Base-by-base conservation (phyloP, 2,329 filamentous ascomycete species). In the Sclerotiophoma versabilis region DNA sequence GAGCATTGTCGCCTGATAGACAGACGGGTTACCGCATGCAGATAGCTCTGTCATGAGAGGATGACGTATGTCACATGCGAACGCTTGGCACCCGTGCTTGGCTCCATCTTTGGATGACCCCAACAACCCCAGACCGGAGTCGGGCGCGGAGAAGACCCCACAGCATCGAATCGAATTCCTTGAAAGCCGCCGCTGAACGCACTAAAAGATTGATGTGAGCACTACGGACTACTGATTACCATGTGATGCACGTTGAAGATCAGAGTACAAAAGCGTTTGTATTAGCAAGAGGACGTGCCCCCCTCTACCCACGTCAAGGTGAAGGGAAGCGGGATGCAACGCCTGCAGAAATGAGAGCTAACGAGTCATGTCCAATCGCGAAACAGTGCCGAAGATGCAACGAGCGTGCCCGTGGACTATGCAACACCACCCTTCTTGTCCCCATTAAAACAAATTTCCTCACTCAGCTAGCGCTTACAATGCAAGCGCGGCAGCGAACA, bases 401-500 rank as follows among this genome's bases (percentile, higher is more conserved):
- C 44, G 20, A 42, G 22, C 26, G 30, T 10, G 38, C 38, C 38
- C 22, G 39, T 49, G 33, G 45, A 29, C 22, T 51, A 49, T 45
- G 33, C 51, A 49, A 54, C 37, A 44, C 27, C 51, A 54, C n/a
- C 14, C 26, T 33, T 44, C 32, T 44, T 44, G 32, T 38, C 33
- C 51, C 45, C 51, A 41, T 45, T 27, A 20, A 12, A 38, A 38
- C n/a, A n/a, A 34, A 49, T 23, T 14, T 23, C 36, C 19, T 49
- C 27, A 45, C 51, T n/a, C 17, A 41, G 25, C 34, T 49, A 54
- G 51, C 14, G 30, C 39, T 56, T 62, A 71, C 36, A 69, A 51
- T 15, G 62, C 66, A 48, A 71, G 49, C 20, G 62, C 66, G 17
- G 62, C 65, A 42, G 58, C 65, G 17, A 68, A 39, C 3, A 65